Conservation (phyloP, 495 filamentous ascomycete species). For the Penicillium coprophilum region DNA sequence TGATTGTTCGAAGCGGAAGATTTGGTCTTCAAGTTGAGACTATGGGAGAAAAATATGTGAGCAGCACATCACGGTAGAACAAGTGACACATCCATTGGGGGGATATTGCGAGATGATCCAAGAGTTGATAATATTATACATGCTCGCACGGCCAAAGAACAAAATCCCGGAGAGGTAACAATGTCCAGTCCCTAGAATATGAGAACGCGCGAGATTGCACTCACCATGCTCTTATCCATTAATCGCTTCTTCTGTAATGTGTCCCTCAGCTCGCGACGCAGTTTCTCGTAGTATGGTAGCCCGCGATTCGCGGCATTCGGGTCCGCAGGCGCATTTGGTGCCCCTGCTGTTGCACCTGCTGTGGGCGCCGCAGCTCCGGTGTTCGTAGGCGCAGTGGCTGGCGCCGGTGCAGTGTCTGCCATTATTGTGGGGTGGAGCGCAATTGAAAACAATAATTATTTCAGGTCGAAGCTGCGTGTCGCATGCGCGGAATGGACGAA, state of each 20-base stretch:
- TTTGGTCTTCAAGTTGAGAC: conserved; percentile 74
- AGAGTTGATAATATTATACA: background rate
- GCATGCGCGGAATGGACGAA: background rate
- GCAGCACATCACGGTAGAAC: background rate
- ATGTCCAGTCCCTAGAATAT: background rate
- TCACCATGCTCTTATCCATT: conserved; percentile 66
- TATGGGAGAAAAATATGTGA: conserved; percentile 26
- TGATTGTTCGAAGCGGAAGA: conserved; percentile 75
- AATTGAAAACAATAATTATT: background rate
- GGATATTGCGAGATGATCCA: background rate
- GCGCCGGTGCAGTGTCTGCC: conserved; percentile 54
- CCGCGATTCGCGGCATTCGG: conserved; percentile 43
- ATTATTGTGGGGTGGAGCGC: conserved; percentile 29
- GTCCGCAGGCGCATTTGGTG: conserved; percentile 34
- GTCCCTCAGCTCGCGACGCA: conserved; percentile 66
- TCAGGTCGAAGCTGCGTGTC: background rate
- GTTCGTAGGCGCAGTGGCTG: conserved; percentile 24
- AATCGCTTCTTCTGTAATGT: conserved; percentile 64
- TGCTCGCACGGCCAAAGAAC: background rate
- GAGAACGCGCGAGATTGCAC: conserved; percentile 16
- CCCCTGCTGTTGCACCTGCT: conserved; percentile 25
- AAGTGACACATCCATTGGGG: background rate
- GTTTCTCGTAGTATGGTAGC: conserved; percentile 71
- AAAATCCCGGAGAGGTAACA: background rate
- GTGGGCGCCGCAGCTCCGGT: conserved; percentile 22